A percentile compares a stretch with the other conserved stretches of the same genome.
phyloP scores from a whole-genome alignment of 306 rosid genomes.

The Adenanthera pavonina region DNA sequence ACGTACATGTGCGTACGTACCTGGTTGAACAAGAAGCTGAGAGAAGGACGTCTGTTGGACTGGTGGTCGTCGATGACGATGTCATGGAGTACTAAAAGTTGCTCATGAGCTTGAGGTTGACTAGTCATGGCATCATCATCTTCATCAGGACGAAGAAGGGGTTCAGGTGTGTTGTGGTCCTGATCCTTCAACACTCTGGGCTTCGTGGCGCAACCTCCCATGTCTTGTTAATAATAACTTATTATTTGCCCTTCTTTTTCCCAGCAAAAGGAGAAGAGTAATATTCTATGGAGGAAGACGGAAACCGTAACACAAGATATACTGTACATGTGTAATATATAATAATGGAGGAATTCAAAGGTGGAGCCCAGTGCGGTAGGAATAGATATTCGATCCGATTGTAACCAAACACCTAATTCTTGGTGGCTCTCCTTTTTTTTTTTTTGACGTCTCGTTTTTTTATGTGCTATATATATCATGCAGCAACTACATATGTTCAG shows the following conservation, averaged over 20 bases:
- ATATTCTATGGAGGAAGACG: too few relatives aligned
- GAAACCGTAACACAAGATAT: too few relatives aligned
- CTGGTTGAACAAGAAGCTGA: conserved; percentile 64
- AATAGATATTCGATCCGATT: not conserved
- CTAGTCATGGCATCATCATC: too few relatives aligned
- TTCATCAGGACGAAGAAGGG: too few relatives aligned
- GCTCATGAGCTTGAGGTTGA: not conserved
- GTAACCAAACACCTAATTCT: not conserved
- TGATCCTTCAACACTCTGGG: conserved; percentile 54
- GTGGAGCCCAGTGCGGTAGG: not conserved
- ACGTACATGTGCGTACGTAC: too few relatives aligned
- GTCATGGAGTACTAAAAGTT: not conserved
- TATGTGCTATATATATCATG: too few relatives aligned
- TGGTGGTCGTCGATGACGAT: conserved; percentile 45
- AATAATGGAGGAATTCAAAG: too few relatives aligned
- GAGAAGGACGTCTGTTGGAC: conserved; percentile 53
- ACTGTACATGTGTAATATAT: too few relatives aligned
- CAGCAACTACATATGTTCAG: too few relatives aligned
- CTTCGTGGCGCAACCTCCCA: conserved; percentile 76
- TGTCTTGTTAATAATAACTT: too few relatives aligned
- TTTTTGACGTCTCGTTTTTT: not conserved
- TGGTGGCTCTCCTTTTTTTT: not conserved
- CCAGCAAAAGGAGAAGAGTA: too few relatives aligned
- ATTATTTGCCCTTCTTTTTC: too few relatives aligned
- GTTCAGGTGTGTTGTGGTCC: conserved; percentile 39